Evolutionary conservation across 306 rosid species (phyloP), one percentile per base, ranked within the genome.

Genomic region (Nissolia schottii): DNA sequence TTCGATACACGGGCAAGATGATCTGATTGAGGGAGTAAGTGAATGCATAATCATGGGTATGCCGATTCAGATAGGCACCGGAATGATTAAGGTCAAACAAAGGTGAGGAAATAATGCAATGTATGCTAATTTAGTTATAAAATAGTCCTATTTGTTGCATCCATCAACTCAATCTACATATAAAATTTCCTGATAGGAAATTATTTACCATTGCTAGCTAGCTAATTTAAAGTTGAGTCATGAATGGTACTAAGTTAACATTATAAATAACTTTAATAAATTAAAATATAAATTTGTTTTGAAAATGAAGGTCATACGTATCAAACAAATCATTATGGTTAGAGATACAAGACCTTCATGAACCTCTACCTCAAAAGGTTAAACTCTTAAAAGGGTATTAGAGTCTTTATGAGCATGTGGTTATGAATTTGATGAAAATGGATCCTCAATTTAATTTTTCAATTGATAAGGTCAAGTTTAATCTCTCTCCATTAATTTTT

Each of bases 11-110:
- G 98, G 97, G 71, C 89, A 70, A 60, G 87, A 79, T 61, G 93
- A 93, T 70, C 85, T 64, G 31, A 87, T 93, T 81, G 89, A 89
- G 87, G 97, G 98, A 76, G 96, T 93, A 11, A 88, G 92, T 78
- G 97, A 93, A 65, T 80, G 90, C 84, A 85, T 89, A 61, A 93
- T 93, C 79, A 93, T 90, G 98, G 98, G 98, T 67, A 87, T 84
- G 72, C 98, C 98, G 2, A 83, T 93, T 82, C 84, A 68, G 43
- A 79, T 93, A 62, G 98, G 98, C 82, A 85, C 97, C 2, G 98
- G 98, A 80, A 87, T 90, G 85, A 79, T 90, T 62, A 89, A 87
- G 83, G 80, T 93, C 71, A 83, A 81, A 86, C 98, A 93, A 82
- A 85, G 97, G 98, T 93, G 60, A 82, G 96, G 77, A 77, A 63